Percentiles rank a stretch among this genome's conserved stretches.
Evolutionary conservation across 169 alveolate species (phyloP).

Genomic region (Plasmodium gonderi): DNA sequence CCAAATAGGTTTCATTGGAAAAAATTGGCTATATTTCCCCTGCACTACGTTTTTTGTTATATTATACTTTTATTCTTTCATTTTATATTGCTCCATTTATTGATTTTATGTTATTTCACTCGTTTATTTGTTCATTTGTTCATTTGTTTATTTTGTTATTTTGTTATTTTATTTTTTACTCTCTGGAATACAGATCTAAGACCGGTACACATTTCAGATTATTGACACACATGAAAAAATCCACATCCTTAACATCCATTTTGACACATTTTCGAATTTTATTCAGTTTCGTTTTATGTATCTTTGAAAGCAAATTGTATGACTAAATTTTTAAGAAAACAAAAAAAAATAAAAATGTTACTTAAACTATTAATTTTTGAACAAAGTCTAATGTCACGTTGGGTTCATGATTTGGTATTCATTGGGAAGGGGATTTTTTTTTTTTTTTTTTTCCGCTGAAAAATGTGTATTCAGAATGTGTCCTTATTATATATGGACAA

Average conservation of each 20-base stretch:
- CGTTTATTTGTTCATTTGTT: background rate
- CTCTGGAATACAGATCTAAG: slow-evolving; percentile 26
- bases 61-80: background rate
- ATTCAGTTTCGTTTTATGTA: background rate
- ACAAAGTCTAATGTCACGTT: background rate
- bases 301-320: background rate
- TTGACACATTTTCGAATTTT: background rate
- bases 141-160: background rate
- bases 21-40: background rate
- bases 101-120: background rate
- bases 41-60: background rate
- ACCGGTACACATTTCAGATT: slow-evolving; percentile 2
- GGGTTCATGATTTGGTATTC: background rate
- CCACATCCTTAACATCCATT: slow-evolving; percentile 47
- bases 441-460: background rate
- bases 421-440: background rate
- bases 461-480: too few relatives aligned
- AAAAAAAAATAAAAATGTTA: background rate
- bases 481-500: too few relatives aligned
- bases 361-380: background rate
- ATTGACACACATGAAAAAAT: slow-evolving; percentile 32
- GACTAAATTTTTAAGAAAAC: too few relatives aligned
- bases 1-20: background rate
- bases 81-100: background rate
- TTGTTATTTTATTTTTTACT: slow-evolving; percentile 34